Evolutionary conservation across 139 green algal genomes (phyloP).

Genomic region (Coccomyxa sp.): DNA sequence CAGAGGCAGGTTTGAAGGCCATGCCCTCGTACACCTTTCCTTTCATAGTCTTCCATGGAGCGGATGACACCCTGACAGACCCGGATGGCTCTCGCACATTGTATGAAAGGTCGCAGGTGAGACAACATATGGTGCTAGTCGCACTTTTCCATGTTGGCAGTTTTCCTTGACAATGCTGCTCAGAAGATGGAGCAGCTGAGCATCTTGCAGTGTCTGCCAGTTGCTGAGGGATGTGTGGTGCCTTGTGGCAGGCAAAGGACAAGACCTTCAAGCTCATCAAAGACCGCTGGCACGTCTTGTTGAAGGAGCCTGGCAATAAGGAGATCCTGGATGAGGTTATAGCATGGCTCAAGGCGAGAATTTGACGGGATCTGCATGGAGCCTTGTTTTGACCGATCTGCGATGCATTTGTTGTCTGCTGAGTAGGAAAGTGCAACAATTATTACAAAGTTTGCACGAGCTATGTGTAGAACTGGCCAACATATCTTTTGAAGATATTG

Average conservation of each 20-base stretch:
- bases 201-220: not conserved
- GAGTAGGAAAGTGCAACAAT: too few species aligned
- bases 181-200: not conserved
- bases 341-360: slow-evolving; percentile 1
- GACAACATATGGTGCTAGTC: too few species aligned
- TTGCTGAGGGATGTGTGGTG: not conserved
- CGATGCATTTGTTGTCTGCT: too few species aligned
- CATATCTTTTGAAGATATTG: too few species aligned
- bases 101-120: slow-evolving; percentile 19
- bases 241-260: slow-evolving; percentile 33
- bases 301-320: slow-evolving; percentile 56
- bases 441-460: too few species aligned
- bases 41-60: slow-evolving; percentile 52
- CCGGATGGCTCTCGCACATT: slow-evolving; percentile 49
- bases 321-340: slow-evolving; percentile 18
- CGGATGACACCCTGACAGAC: slow-evolving; percentile 63
- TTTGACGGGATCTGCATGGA: not conserved
- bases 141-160: not conserved
- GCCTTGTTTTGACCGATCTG: too few species aligned
- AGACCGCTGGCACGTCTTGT: slow-evolving; percentile 64
- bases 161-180: not conserved
- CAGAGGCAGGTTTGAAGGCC: slow-evolving; percentile 19
- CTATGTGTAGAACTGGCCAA: too few species aligned
- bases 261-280: slow-evolving; percentile 57
- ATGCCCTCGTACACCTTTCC: slow-evolving; percentile 39